These are phyloP conservation scores for Citrus medica DNA, from an alignment of 345 rosid genomes.

Conservation along the genomic window DNA sequence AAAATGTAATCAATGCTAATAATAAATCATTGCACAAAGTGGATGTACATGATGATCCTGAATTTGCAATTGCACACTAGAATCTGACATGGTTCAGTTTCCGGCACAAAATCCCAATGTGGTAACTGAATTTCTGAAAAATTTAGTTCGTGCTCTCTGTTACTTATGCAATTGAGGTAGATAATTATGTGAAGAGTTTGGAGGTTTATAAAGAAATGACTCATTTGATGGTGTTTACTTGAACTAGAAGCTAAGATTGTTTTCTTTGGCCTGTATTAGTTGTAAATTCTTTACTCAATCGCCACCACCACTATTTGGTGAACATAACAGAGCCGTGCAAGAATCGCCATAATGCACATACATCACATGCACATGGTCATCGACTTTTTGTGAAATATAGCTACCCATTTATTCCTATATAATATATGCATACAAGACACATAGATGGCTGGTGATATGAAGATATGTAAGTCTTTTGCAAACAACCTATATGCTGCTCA, in stretches of 20 bases:
- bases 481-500: too few relatives aligned
- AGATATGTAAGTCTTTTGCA: too few relatives aligned
- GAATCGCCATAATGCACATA: background rate
- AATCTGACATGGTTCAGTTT: slow-evolving; percentile 20
- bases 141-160: background rate
- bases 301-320: slow-evolving; percentile 1
- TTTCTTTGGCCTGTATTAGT: background rate
- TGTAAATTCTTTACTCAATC: slow-evolving; percentile 29
- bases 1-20: too few relatives aligned
- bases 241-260: slow-evolving; percentile 10
- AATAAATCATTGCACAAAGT: background rate
- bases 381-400: background rate
- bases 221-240: slow-evolving; percentile 7
- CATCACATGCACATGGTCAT: background rate
- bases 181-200: background rate
- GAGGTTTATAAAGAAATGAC: background rate
- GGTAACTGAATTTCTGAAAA: background rate
- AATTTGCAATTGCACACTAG: slow-evolving; percentile 24
- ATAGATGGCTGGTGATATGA: too few relatives aligned
- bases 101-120: background rate
- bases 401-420: background rate
- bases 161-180: background rate
- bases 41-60: slow-evolving; percentile 33
- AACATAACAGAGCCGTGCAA: slow-evolving; percentile 4
- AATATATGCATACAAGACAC: too few relatives aligned